A percentile compares a stretch with the other conserved stretches of the same genome.
Evolutionary conservation across 1,139 yeast genomes (phyloP).

Genomic region (Pneumocystis sp.): DNA sequence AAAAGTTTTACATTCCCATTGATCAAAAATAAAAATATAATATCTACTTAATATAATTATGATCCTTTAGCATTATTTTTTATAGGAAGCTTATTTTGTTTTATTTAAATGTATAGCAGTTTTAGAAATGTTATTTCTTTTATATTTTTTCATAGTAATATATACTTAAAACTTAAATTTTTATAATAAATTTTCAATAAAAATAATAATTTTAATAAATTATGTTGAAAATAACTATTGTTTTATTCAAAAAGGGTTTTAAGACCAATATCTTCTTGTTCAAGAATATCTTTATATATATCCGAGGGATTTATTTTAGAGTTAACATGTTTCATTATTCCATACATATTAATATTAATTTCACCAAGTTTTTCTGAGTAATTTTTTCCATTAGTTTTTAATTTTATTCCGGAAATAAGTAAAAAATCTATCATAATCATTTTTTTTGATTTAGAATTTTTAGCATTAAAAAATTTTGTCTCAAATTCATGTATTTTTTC

Average conservation of each 20-base stretch:
- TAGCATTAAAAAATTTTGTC: neutral
- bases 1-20: neutral
- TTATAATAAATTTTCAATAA: neutral
- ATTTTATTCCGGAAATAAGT: neutral
- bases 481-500: neutral
- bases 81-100: neutral
- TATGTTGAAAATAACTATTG: neutral
- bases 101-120: neutral
- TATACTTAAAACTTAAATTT: neutral
- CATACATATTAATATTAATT: neutral
- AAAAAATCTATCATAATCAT: neutral
- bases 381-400: neutral
- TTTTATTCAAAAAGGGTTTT: neutral
- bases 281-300: neutral
- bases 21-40: neutral
- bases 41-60: neutral
- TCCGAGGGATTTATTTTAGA: neutral
- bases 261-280: neutral
- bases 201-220: neutral
- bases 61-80: neutral
- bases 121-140: neutral
- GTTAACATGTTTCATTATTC: neutral
- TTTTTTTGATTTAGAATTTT: neutral
- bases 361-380: neutral
- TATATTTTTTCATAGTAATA: neutral